These are phyloP conservation scores for Nothophaeocryptopus gaeumannii DNA, from an alignment of 2,329 filamentous ascomycete species.

Conservation along the genomic window DNA sequence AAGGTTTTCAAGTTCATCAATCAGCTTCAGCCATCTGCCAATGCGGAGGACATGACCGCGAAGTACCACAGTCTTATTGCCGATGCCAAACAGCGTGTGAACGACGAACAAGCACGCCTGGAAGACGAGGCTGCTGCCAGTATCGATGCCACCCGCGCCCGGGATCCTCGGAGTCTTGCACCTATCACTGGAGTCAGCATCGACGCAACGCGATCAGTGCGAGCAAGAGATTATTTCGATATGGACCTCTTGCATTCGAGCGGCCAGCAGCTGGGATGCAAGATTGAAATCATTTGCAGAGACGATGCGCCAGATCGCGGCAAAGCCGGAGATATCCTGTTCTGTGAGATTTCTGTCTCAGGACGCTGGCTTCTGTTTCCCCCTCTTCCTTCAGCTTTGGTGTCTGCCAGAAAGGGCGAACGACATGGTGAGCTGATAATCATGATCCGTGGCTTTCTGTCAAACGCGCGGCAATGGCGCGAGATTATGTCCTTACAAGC, in stretches of 20 bases:
- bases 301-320: conserved; percentile 69
- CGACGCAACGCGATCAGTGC: conserved; percentile 76
- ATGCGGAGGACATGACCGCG: conserved; percentile 58
- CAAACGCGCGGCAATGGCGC: conserved; percentile 67
- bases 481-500: conserved; percentile 77
- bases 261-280: conserved; percentile 84
- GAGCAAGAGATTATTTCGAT: conserved; percentile 85
- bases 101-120: conserved; percentile 69
- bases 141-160: conserved; percentile 76
- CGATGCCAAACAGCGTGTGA: conserved; percentile 70
- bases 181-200: conserved; percentile 68
- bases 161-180: conserved; percentile 74
- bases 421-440: conserved; percentile 70
- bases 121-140: conserved; percentile 83
- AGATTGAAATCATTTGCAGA: conserved; percentile 80
- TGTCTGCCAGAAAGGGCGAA: conserved; percentile 79
- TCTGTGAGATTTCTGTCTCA: conserved; percentile 79
- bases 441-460: conserved; percentile 75
- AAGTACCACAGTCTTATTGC: conserved; percentile 71
- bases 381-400: conserved; percentile 68
- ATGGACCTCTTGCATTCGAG: conserved; percentile 83
- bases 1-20: conserved; percentile 75
- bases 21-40: conserved; percentile 52
- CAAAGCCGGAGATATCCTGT: conserved; percentile 77
- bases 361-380: conserved; percentile 85